Evolutionary conservation across 306 rosid genomes (phyloP).

Genomic region (Rosa chinensis): DNA sequence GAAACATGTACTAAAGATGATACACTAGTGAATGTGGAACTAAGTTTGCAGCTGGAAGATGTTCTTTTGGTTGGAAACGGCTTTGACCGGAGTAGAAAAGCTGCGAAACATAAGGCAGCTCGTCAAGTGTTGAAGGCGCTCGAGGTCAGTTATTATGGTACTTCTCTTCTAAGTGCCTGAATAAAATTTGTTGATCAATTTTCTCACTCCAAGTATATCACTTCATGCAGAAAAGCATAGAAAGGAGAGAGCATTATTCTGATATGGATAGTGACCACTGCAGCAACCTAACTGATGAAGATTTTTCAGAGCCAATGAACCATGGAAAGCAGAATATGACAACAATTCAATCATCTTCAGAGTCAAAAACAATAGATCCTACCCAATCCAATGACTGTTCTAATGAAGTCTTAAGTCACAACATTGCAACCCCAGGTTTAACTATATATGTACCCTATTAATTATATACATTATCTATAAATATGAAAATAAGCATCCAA

Average conservation of each 20-base stretch:
- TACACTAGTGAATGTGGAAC: constrained; percentile 41
- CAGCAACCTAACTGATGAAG: constrained; percentile 22
- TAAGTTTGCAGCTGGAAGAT: constrained; percentile 67
- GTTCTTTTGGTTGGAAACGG: constrained; percentile 53
- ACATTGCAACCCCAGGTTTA: constrained; percentile 45
- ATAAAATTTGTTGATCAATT: not conserved
- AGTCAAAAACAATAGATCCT: constrained; percentile 6
- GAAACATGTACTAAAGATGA: constrained; percentile 57
- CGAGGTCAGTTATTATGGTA: constrained; percentile 32
- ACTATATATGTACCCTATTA: not conserved
- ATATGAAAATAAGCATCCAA: not conserved
- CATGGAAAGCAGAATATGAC: constrained; percentile 36
- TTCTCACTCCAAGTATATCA: not conserved
- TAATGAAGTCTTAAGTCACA: constrained; percentile 23
- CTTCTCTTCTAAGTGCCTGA: constrained; percentile 18
- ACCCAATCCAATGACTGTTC: constrained; percentile 15
- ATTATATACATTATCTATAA: not conserved
- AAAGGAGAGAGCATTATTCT: constrained; percentile 54
- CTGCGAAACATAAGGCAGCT: constrained; percentile 78
- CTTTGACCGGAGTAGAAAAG: constrained; percentile 46
- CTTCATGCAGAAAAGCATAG: constrained; percentile 46
- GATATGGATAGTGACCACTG: constrained; percentile 22
- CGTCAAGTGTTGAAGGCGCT: constrained; percentile 58
- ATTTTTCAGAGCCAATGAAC: constrained; percentile 12
- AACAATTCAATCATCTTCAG: constrained; percentile 21